Evolutionary conservation across 306 rosid genomes (phyloP).

Genomic region (Cicer bijugum): DNA sequence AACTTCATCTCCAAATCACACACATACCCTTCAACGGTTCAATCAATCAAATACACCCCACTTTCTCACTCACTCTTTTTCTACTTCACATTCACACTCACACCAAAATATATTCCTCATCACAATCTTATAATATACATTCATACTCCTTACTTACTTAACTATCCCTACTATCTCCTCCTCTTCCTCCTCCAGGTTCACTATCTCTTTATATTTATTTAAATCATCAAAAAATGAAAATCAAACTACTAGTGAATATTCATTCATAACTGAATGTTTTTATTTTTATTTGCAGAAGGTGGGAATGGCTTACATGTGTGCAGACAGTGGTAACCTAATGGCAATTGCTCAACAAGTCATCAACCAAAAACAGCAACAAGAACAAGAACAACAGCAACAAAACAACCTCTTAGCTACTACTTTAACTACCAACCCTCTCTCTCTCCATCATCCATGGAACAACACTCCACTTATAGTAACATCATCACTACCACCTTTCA

Average conservation of each 20-base stretch:
- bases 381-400: constrained; percentile 69
- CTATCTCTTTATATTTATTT: too few relatives aligned
- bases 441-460: constrained; percentile 73
- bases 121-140: too few relatives aligned
- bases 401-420: constrained; percentile 33
- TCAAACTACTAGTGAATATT: too few relatives aligned
- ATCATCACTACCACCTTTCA: constrained; percentile 46
- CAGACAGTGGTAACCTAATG: constrained; percentile 96
- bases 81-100: constrained; percentile 8
- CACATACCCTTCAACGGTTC: constrained; percentile 25
- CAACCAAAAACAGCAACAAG: constrained; percentile 87
- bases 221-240: too few relatives aligned
- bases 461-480: too few relatives aligned
- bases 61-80: not conserved
- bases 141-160: too few relatives aligned
- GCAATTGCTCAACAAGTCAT: constrained; percentile 99
- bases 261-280: too few relatives aligned
- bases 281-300: not conserved
- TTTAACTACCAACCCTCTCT: constrained; percentile 46
- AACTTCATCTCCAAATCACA: not conserved
- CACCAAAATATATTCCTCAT: not conserved
- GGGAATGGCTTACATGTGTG: constrained; percentile 90
- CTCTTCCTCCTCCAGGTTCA: too few relatives aligned
- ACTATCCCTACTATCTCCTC: too few relatives aligned
- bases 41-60: too few relatives aligned